Evolutionary conservation across 2,329 filamentous ascomycete genomes (phyloP).

Genomic region (Colletotrichum falcatum): DNA sequence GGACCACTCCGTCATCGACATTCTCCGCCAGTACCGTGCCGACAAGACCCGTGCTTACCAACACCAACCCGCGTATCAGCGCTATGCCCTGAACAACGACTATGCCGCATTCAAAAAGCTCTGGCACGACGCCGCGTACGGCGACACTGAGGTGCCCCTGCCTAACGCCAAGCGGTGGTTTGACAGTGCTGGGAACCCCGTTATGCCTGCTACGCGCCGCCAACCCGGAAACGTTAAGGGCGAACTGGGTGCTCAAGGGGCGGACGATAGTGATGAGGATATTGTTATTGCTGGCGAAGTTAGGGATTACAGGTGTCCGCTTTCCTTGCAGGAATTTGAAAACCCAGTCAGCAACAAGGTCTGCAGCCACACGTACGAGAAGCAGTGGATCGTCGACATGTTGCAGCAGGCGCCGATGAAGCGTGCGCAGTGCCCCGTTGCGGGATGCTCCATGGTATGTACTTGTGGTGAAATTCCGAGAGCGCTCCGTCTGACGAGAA

Average conservation of each 20-base stretch:
- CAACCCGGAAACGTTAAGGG: constrained; percentile 38
- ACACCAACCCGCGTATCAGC: constrained; percentile 55
- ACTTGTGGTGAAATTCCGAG: neutral
- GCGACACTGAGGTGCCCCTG: constrained; percentile 61
- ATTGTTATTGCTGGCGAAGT: constrained; percentile 73
- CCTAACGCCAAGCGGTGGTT: constrained; percentile 69
- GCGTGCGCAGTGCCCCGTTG: constrained; percentile 70
- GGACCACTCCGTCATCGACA: constrained; percentile 46
- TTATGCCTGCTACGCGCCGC: constrained; percentile 39
- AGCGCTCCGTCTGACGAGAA: constrained; percentile 19
- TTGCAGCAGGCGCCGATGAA: constrained; percentile 55
- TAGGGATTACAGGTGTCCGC: constrained; percentile 75
- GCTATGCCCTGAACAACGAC: constrained; percentile 68
- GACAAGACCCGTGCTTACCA: constrained; percentile 58
- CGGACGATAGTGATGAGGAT: constrained; percentile 73
- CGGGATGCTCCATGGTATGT: constrained; percentile 71
- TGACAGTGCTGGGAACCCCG: constrained; percentile 57
- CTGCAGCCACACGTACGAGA: constrained; percentile 81
- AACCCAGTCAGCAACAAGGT: constrained; percentile 75
- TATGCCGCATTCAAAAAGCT: constrained; percentile 70
- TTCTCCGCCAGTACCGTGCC: constrained; percentile 53
- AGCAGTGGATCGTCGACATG: constrained; percentile 68
- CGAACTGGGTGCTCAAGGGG: constrained; percentile 51
- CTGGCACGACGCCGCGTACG: constrained; percentile 66
- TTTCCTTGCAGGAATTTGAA: constrained; percentile 73